phyloP scores from a whole-genome alignment of 164 flowering plant species.

The Tinospora cordifolia region DNA sequence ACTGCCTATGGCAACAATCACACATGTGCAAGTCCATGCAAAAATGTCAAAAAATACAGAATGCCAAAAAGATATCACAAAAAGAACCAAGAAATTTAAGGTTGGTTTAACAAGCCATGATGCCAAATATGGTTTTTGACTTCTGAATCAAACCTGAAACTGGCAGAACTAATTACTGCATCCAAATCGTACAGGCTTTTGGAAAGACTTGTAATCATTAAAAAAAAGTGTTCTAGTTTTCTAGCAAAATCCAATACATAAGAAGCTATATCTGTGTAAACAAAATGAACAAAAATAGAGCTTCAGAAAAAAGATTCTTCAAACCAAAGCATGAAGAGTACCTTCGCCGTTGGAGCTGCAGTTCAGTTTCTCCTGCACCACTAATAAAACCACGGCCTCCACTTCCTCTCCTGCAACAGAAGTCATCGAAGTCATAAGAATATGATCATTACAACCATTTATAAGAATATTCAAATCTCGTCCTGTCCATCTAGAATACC shows the following conservation, averaged over 20 bases:
- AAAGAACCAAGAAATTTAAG: background rate
- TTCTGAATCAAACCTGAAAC: background rate
- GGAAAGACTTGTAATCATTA: background rate
- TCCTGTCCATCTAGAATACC: too few relatives aligned
- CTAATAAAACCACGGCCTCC: conserved; percentile 93
- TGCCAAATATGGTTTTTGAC: background rate
- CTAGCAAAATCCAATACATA: background rate
- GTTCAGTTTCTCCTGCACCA: conserved; percentile 99
- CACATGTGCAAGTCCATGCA: too few relatives aligned
- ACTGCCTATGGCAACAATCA: too few relatives aligned
- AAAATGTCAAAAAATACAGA: too few relatives aligned
- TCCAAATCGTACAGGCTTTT: background rate
- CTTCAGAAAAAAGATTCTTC: background rate
- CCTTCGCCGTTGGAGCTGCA: conserved; percentile 96
- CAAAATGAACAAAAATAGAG: background rate
- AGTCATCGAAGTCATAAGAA: conserved; percentile 13
- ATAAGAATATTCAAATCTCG: too few relatives aligned
- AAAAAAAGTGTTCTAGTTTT: background rate
- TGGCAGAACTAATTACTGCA: background rate
- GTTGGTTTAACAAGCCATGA: background rate
- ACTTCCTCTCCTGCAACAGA: conserved; percentile 80
- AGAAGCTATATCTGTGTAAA: background rate
- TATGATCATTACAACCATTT: too few relatives aligned
- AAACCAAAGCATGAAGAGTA: conserved; percentile 15
- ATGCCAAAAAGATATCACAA: too few relatives aligned